Conservation (phyloP, 768 basidiomycete species). For the Hygrocybe coccinea region DNA sequence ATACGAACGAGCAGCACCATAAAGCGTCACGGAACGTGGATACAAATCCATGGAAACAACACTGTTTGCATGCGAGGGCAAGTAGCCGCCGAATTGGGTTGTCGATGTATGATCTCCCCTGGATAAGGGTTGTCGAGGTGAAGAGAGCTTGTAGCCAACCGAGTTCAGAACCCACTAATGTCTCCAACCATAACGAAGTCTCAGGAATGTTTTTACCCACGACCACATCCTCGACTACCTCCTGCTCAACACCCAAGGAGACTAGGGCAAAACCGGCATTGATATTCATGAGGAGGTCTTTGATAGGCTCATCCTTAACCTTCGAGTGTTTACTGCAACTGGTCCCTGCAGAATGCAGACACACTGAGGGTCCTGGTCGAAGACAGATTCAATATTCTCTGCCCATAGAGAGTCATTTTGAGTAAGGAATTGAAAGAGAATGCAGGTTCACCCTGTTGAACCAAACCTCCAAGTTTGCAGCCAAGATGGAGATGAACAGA, state of each 20-base stretch:
- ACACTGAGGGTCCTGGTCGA: conserved; percentile 97
- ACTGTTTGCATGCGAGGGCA: conserved; percentile 74
- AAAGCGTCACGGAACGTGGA: conserved; percentile 59
- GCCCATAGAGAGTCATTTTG: conserved; percentile 93
- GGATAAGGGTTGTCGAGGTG: conserved; percentile 76
- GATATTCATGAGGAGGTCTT: conserved; percentile 86
- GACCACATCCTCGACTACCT: conserved; percentile 40
- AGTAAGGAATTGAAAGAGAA: conserved; percentile 6
- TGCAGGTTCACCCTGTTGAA: conserved; percentile 83
- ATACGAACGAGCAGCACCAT: conserved; percentile 75
- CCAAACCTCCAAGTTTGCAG: conserved; percentile 94
- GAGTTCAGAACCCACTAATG: conserved; percentile 74
- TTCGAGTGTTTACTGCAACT: conserved; percentile 86
- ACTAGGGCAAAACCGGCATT: conserved; percentile 42
- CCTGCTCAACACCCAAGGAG: conserved; percentile 32
- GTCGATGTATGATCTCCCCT: conserved; percentile 78
- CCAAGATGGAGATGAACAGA: conserved; percentile 95
- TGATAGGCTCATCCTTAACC: conserved; percentile 90
- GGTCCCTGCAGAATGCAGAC: conserved; percentile 98
- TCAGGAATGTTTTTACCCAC: conserved; percentile 54
- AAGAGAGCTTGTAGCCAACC: conserved; percentile 86
- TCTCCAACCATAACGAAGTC: conserved; percentile 74
- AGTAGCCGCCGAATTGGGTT: conserved; percentile 88
- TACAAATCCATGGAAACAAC: conserved; percentile 44
- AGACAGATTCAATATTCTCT: conserved; percentile 97